Evolutionary conservation across 1,284 basidiomycete genomes (phyloP).

Genomic region (Kalmanozyma brasiliensis): DNA sequence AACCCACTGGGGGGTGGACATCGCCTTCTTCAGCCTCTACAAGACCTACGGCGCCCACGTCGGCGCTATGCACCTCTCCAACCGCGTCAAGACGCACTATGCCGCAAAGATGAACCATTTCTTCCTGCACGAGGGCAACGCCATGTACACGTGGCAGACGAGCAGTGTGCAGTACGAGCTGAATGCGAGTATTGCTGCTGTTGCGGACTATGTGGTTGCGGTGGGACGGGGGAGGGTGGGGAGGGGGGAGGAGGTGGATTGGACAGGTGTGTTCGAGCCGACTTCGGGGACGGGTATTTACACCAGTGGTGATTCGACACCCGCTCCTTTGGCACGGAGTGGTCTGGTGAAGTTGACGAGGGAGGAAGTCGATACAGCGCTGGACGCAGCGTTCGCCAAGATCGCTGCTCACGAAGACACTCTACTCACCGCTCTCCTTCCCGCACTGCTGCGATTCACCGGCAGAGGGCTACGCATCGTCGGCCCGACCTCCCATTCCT

Average conservation of each 20-base stretch:
- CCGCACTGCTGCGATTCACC: slow-evolving; percentile 69
- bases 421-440: slow-evolving; percentile 70
- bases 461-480: slow-evolving; percentile 73
- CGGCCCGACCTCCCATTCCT: slow-evolving; percentile 71
- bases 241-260: slow-evolving; percentile 12
- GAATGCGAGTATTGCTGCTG: slow-evolving; percentile 74
- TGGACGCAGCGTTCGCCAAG: slow-evolving; percentile 59
- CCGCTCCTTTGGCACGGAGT: too few species aligned
- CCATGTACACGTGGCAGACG: slow-evolving; percentile 76
- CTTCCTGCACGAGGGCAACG: slow-evolving; percentile 72
- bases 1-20: slow-evolving; percentile 73
- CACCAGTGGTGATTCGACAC: too few species aligned
- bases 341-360: background rate
- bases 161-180: slow-evolving; percentile 74
- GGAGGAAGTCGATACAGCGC: slow-evolving; percentile 6
- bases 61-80: slow-evolving; percentile 75
- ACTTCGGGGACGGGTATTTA: too few species aligned
- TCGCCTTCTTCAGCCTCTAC: slow-evolving; percentile 78
- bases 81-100: slow-evolving; percentile 70
- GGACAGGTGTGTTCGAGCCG: slow-evolving; percentile 12
- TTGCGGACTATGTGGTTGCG: slow-evolving; percentile 76
- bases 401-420: slow-evolving; percentile 71
- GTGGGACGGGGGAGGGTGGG: slow-evolving; percentile 65
- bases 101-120: slow-evolving; percentile 76
- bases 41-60: slow-evolving; percentile 83